These are phyloP conservation scores for Trametes cubensis DNA, from an alignment of 768 basidiomycete genomes.

Conservation along the genomic window DNA sequence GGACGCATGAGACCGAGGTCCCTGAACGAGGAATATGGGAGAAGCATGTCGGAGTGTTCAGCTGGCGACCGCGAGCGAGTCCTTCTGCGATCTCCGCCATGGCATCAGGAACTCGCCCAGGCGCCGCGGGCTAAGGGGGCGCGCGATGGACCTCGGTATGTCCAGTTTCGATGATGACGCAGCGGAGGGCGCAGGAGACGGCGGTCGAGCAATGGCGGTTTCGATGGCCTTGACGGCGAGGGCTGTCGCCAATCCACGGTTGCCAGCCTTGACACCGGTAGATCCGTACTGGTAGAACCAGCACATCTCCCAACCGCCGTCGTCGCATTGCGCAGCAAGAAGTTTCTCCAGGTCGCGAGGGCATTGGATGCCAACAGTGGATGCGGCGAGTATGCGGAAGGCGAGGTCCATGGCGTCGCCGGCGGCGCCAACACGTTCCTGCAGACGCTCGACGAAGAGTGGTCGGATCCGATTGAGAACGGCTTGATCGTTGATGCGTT, in stretches of 20 bases:
- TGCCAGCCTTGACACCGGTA: slow-evolving; percentile 51
- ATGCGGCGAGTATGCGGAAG: slow-evolving; percentile 54
- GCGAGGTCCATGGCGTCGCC: slow-evolving; percentile 59
- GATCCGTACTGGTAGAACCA: slow-evolving; percentile 61
- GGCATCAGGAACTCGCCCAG: slow-evolving; percentile 12
- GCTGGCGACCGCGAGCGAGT: not conserved
- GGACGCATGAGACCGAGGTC: not conserved
- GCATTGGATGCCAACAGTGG: slow-evolving; percentile 29
- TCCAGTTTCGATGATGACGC: slow-evolving; percentile 12
- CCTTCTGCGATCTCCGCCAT: not conserved
- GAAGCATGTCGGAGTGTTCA: not conserved
- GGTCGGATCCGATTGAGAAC: slow-evolving; percentile 43
- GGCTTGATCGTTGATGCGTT: slow-evolving; percentile 34
- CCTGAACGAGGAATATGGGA: not conserved
- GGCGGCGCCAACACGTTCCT: slow-evolving; percentile 51
- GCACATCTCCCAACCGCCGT: slow-evolving; percentile 58
- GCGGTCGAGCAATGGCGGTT: slow-evolving; percentile 4
- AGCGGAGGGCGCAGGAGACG: slow-evolving; percentile 10
- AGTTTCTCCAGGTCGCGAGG: slow-evolving; percentile 46
- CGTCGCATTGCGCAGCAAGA: slow-evolving; percentile 51
- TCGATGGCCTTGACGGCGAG: slow-evolving; percentile 55
- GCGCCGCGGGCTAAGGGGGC: slow-evolving; percentile 11
- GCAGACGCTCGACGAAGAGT: slow-evolving; percentile 47
- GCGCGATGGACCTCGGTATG: not conserved
- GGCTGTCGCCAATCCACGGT: slow-evolving; percentile 57